phyloP scores from a whole-genome alignment of 2,329 filamentous ascomycete genomes.

The Claviceps purpurea region DNA sequence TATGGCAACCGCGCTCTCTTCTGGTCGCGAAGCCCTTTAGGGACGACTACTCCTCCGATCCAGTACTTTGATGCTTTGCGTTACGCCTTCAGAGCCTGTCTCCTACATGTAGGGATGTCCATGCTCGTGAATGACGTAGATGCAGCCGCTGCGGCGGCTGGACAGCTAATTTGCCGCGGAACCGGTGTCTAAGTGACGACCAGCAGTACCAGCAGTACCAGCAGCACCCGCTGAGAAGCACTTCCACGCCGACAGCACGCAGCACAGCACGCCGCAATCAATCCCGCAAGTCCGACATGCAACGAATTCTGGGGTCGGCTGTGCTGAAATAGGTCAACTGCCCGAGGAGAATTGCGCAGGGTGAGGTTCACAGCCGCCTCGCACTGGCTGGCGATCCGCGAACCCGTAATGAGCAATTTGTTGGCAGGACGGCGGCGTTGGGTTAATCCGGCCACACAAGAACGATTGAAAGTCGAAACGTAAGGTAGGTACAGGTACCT shows the following conservation, averaged over 20 bases:
- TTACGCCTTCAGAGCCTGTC: not conserved
- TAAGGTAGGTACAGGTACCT: no score
- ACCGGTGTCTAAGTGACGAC: no score
- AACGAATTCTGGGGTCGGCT: not conserved
- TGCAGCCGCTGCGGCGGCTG: not conserved
- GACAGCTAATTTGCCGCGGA: not conserved
- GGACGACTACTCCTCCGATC: not conserved
- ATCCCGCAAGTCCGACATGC: not conserved
- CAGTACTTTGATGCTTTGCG: not conserved
- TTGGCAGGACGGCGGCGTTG: not conserved
- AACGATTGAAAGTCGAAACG: no score
- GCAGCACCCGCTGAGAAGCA: not conserved
- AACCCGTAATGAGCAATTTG: not conserved
- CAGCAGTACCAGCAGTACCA: no score
- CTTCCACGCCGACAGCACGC: not conserved
- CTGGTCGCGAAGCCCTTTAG: not conserved
- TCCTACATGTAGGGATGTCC: not conserved
- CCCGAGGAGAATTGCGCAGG: slow-evolving; percentile 21
- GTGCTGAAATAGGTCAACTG: slow-evolving; percentile 28
- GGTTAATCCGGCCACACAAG: slow-evolving; percentile 4
- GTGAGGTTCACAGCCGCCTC: slow-evolving; percentile 10
- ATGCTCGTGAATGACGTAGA: not conserved
- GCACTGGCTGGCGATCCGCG: not conserved
- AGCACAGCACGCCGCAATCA: not conserved
- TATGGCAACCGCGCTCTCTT: not conserved